phyloP scores from a whole-genome alignment of 2,329 filamentous ascomycete species.

The Cucurbitaria berberidis region DNA sequence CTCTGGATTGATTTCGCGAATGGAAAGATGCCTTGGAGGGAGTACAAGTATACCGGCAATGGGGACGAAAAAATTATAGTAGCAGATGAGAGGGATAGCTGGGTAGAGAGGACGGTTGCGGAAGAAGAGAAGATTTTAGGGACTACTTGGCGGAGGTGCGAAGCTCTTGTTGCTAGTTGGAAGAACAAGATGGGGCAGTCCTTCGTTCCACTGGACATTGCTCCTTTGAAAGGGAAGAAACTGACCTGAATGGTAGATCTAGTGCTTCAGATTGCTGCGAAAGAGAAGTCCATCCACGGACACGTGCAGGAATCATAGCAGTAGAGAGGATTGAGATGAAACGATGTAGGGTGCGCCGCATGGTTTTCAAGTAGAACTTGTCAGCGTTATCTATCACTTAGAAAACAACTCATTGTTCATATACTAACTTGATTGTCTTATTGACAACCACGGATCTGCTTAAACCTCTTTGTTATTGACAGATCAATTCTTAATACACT shows the following conservation, averaged over 20 bases:
- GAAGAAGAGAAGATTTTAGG: constrained; percentile 17
- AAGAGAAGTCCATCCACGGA: too few relatives aligned
- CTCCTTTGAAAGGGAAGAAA: neutral
- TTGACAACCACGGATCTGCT: too few relatives aligned
- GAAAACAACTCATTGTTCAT: too few relatives aligned
- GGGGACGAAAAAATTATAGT: constrained; percentile 24
- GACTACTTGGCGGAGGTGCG: neutral
- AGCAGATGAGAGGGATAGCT: constrained; percentile 30
- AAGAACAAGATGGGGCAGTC: neutral
- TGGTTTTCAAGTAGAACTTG: too few relatives aligned
- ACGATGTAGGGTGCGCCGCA: too few relatives aligned
- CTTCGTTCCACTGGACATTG: neutral
- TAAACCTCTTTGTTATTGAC: too few relatives aligned
- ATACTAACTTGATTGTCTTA: too few relatives aligned
- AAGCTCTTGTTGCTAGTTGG: neutral
- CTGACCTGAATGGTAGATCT: neutral
- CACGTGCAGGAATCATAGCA: too few relatives aligned
- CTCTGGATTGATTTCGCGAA: constrained; percentile 30
- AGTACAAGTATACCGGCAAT: constrained; percentile 17
- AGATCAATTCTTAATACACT: too few relatives aligned
- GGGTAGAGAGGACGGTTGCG: constrained; percentile 20
- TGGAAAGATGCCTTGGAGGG: constrained; percentile 24
- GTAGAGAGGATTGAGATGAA: too few relatives aligned
- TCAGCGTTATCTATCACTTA: too few relatives aligned
- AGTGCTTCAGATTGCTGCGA: too few relatives aligned